Base-by-base conservation (phyloP, 2,329 filamentous ascomycete species). In the Sclerotinia spermophila region DNA sequence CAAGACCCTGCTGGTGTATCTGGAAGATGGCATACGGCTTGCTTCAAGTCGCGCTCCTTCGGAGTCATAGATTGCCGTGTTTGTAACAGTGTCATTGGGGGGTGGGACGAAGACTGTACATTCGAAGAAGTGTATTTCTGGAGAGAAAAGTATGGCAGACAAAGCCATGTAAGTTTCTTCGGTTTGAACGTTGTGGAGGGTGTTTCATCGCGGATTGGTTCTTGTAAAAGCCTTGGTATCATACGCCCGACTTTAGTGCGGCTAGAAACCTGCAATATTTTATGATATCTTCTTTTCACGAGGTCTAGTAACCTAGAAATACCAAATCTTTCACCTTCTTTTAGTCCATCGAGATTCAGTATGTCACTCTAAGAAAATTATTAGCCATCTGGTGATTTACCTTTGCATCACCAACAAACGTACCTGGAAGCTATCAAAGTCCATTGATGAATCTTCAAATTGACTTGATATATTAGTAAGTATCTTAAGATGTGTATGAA, bases 131-230 rank as follows among this genome's bases (percentile, higher is more conserved):
- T 74, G 70, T 84, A 85, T 35, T 79, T 79, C 66, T 83, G 80
- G 0, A 85, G 78, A 2, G 79, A 80, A 72, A 86, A 85, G 72
- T 84, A 85, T 0, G 84, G 84, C 21, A 85, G 56, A 48, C 72
- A 74, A 42, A 76, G 51, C 74, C 74, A 75, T 17, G 69, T 71
- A 33, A 75, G 48, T 21, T 67, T 71, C 38, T 67, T 74, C 8
- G 70, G 27, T 42, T 66, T 75, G 10, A 68, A 67, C n/a, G 30
- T 24, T 27, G 58, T 61, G 8, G 64, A 53, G 5, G 66, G 66
- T 5, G 55, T 65, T 55, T 74, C 71, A 45, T 48, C 62, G 17
- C 58, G 45, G 8, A 75, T 38, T 48, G 44, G 68, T 24, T 75
- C 73, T 56, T 73, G 71, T 7, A 74, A 40, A 67, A 74, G 69